Base-by-base conservation (phyloP, 371 early-diverging fungal species). In the Mortierella sp. region DNA sequence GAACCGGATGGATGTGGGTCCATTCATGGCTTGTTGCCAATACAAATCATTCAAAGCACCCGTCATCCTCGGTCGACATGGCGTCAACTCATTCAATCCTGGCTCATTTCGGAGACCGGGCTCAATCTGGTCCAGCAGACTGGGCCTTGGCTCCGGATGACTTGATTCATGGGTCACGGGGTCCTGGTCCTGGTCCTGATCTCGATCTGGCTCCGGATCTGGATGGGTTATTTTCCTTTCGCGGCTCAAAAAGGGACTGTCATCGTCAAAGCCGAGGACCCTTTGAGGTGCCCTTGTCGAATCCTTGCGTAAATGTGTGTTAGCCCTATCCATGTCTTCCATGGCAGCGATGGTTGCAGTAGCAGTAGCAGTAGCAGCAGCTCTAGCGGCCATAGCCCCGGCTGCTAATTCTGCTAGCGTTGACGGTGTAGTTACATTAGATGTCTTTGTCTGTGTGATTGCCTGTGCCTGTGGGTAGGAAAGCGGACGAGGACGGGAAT, bases 191-290 rank as follows among this genome's bases (percentile, higher is more conserved):
- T 63, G 0, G 7, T 18, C 7, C 51, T 21, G 30, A 23, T 46
- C 21, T 0, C 29, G 16, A 44, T 47, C 46, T 50, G 62, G n/a
- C 51, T n/a, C 5, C 30, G 50, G 12, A 62, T 9, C 47, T 45
- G 26, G 19, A 53, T 19, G 4, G 9, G 1, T n/a, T 15, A 14
- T 12, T 23, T 23, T 25, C 16, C 5, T 55, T 59, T 48, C 15
- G 62, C 29, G 19, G 37, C 50, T 52, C 30, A 58, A 43, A 57
- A 69, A 63, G 2, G 58, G 62, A 37, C 61, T 48, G 7, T 30
- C 59, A 18, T 47, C 25, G 19, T 55, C 30, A 23, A 37, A 37
- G 37, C 9, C 9, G 37, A n/a, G n/a, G n/a, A n/a, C n/a, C n/a
- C n/a, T n/a, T n/a, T n/a, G n/a, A n/a, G 37, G 26, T 26, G 5